These are phyloP conservation scores for Talaromyces adpressus DNA, from an alignment of 495 filamentous ascomycete species.

Conservation along the genomic window DNA sequence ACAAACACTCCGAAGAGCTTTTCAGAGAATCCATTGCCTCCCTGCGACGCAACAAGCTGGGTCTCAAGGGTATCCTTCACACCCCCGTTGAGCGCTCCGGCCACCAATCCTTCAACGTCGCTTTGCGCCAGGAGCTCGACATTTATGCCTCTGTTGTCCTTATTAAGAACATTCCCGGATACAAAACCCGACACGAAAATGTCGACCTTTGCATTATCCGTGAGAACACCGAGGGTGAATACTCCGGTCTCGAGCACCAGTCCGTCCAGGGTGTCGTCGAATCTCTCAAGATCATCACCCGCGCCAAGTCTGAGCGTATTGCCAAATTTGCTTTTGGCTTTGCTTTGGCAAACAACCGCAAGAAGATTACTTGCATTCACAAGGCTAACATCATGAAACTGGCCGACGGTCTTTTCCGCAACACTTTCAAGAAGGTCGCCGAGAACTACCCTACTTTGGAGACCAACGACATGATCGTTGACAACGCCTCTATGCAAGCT, in stretches of 20 bases:
- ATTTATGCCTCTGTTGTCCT: conserved; percentile 98
- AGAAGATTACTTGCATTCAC: conserved; percentile 99
- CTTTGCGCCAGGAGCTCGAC: conserved; percentile 95
- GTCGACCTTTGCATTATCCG: conserved; percentile 98
- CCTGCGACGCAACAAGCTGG: conserved; percentile 95
- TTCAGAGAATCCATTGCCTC: conserved; percentile 93
- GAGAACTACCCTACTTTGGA: conserved; percentile 90
- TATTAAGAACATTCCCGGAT: conserved; percentile 98
- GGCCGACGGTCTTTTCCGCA: conserved; percentile 95
- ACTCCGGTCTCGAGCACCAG: conserved; percentile 97
- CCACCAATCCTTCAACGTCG: conserved; percentile 99
- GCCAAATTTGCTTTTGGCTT: conserved; percentile 98
- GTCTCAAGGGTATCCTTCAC: conserved; percentile 92
- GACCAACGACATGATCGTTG: conserved; percentile 98
- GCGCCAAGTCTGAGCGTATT: conserved; percentile 96
- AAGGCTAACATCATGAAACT: conserved; percentile 99
- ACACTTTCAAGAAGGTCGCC: conserved; percentile 87
- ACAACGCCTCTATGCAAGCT: conserved; percentile 99
- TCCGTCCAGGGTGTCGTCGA: conserved; percentile 95
- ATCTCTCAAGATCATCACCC: conserved; percentile 99
- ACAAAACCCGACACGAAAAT: conserved; percentile 91
- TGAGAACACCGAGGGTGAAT: conserved; percentile 99
- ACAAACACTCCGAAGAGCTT: conserved; percentile 85
- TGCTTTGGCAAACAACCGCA: conserved; percentile 93
- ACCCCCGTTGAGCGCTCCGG: conserved; percentile 95